phyloP scores from a whole-genome alignment of 345 rosid genomes.

The Eucalyptus pumila region DNA sequence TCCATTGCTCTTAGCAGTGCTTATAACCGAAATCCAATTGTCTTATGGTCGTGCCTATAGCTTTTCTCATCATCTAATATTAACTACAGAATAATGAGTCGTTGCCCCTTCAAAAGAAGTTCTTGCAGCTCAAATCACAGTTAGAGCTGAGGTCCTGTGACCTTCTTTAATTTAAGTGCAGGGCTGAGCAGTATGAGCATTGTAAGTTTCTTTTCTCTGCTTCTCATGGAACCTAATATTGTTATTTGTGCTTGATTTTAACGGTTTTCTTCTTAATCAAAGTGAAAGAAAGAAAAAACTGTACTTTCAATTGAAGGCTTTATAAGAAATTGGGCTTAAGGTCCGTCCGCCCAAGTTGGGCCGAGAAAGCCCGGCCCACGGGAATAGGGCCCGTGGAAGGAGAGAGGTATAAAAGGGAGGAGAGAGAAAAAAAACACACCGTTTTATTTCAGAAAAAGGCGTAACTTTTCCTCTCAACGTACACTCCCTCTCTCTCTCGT shows the following conservation, averaged over 20 bases:
- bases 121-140: slow-evolving; percentile 50
- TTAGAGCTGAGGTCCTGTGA: slow-evolving; percentile 77
- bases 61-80: not conserved
- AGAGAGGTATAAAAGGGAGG: too few species aligned
- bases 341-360: too few species aligned
- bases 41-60: not conserved
- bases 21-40: not conserved
- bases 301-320: too few species aligned
- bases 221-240: not conserved
- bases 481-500: too few species aligned
- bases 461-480: too few species aligned
- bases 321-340: too few species aligned
- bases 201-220: slow-evolving; percentile 51
- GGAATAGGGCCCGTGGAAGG: too few species aligned
- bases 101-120: slow-evolving; percentile 60
- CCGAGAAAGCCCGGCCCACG: too few species aligned
- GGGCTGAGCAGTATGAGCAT: slow-evolving; percentile 92
- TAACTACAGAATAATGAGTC: slow-evolving; percentile 62
- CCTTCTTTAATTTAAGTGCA: slow-evolving; percentile 64
- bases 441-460: too few species aligned
- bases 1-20: not conserved
- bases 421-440: too few species aligned
- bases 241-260: not conserved
- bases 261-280: not conserved
- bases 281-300: not conserved